These are phyloP conservation scores for Annona cherimola DNA, from an alignment of 164 flowering plant species.

Conservation along the genomic window DNA sequence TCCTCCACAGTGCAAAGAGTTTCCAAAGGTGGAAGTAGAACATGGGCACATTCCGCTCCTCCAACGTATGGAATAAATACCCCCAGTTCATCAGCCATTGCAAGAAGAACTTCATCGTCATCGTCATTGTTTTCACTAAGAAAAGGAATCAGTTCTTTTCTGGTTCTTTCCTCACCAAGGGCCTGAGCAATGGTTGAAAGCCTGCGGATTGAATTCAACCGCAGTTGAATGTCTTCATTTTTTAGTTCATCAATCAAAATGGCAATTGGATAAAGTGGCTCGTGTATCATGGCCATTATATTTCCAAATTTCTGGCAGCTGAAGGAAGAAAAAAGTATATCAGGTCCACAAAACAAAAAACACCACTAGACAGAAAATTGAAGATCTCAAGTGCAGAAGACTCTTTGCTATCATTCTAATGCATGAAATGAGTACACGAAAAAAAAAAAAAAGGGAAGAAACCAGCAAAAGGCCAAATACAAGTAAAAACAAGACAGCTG, in stretches of 20 bases:
- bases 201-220: slow-evolving; percentile 82
- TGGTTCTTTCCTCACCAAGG: slow-evolving; percentile 81
- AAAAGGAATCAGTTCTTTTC: slow-evolving; percentile 91
- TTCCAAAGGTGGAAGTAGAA: slow-evolving; percentile 77
- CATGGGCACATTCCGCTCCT: slow-evolving; percentile 79
- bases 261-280: slow-evolving; percentile 90
- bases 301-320: slow-evolving; percentile 15
- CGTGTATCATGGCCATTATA: slow-evolving; percentile 68
- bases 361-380: not conserved
- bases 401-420: not conserved
- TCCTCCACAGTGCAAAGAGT: slow-evolving; percentile 91
- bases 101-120: slow-evolving; percentile 92
- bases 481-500: too few relatives aligned
- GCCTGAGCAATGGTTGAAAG: slow-evolving; percentile 91
- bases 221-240: slow-evolving; percentile 85
- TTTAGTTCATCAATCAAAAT: slow-evolving; percentile 87
- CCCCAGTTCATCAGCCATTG: slow-evolving; percentile 93
- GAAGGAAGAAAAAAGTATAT: not conserved
- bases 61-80: slow-evolving; percentile 92
- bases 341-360: not conserved
- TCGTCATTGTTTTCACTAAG: slow-evolving; percentile 89
- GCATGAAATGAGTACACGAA: not conserved
- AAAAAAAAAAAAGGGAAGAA: not conserved
- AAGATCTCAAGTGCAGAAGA: not conserved
- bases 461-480: too few relatives aligned